phyloP scores from a whole-genome alignment of 176 grass and related monocot species.

The Pontederia crassipes region DNA sequence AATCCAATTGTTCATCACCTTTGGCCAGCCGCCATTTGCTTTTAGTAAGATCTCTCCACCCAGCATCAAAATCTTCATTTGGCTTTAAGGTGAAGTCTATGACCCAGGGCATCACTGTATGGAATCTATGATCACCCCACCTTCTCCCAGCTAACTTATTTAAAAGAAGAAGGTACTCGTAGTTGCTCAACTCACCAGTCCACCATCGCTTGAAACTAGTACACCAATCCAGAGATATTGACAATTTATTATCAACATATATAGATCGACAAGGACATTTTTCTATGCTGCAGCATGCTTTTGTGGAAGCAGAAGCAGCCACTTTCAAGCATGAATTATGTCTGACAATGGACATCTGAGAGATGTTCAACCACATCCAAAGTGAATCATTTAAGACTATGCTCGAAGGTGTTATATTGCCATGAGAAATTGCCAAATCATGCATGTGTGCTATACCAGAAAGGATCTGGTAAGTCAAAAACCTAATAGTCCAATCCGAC shows the following conservation, averaged over 20 bases:
- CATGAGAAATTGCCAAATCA: slow-evolving; percentile 71
- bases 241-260: slow-evolving; percentile 40
- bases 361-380: slow-evolving; percentile 69
- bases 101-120: slow-evolving; percentile 96
- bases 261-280: slow-evolving; percentile 41
- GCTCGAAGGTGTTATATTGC: slow-evolving; percentile 58
- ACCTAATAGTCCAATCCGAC: slow-evolving; percentile 81
- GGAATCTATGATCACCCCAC: slow-evolving; percentile 85
- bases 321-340: slow-evolving; percentile 29
- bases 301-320: slow-evolving; percentile 17
- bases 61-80: slow-evolving; percentile 62
- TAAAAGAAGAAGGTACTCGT: slow-evolving; percentile 87
- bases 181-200: slow-evolving; percentile 82
- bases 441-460: slow-evolving; percentile 69
- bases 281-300: slow-evolving; percentile 27
- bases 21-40: slow-evolving; percentile 96
- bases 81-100: slow-evolving; percentile 90
- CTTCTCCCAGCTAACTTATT: slow-evolving; percentile 90
- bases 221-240: slow-evolving; percentile 51
- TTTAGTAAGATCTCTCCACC: slow-evolving; percentile 91
- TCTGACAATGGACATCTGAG: slow-evolving; percentile 44
- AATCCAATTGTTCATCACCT: slow-evolving; percentile 95
- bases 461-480: slow-evolving; percentile 74
- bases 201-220: slow-evolving; percentile 69
- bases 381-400: slow-evolving; percentile 60